Base-by-base conservation (phyloP, 2,329 filamentous ascomycete genomes). In the Verticillium dahliae region DNA sequence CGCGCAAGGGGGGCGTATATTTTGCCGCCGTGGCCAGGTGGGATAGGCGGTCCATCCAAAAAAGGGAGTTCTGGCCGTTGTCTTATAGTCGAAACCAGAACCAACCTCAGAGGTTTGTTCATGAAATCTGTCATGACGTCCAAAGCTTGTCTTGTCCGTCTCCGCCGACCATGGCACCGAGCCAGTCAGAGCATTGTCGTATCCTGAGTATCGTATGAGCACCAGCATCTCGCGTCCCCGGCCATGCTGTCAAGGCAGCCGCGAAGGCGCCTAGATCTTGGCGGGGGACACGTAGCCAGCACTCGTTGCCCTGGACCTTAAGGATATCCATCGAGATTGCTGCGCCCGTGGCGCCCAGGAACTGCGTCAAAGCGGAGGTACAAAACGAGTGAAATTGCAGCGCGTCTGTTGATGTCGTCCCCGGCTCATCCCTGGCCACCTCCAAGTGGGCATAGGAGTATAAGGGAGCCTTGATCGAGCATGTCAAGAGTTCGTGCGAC, bases 251-350 rank as follows among this genome's bases (percentile, higher is more conserved):
- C 14, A 90, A 74, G 2, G 87, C 89, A 0, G 85, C 88, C 0
- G 86, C 77, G 60, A 92, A 83, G 0, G 81, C 78, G 1, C 76
- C 78, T 7, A 87, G 74, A 67, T 91, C 87, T 61, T 82, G 79
- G 5, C 81, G 76, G 5, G 88, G 87, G 9, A 91, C 72, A 18
- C 90, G 80, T 58, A 92, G 72, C 87, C 88, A 91, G 61, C 83
- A 83, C 57, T 85, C 78, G 6, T 69, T 68, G 1, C 76, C 79
- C 3, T 84, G 74, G 0, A 87, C 76, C 67, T 87, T 85, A 38
- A 94, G 80, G 22, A 93, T 85, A 69, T 94, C 91, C 61, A 92
- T 70, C 1, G 87, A 76, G 3, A 93, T 86, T 11, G 85, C 85
- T 1, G 81, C 75, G 11, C 91, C 91, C 0, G 85, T 86, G 18